Percentiles rank a stretch among this genome's conserved stretches.
These are phyloP conservation scores for Mucor velutinosus DNA, from an alignment of 371 early-diverging fungal genomes.

Conservation along the genomic window DNA sequence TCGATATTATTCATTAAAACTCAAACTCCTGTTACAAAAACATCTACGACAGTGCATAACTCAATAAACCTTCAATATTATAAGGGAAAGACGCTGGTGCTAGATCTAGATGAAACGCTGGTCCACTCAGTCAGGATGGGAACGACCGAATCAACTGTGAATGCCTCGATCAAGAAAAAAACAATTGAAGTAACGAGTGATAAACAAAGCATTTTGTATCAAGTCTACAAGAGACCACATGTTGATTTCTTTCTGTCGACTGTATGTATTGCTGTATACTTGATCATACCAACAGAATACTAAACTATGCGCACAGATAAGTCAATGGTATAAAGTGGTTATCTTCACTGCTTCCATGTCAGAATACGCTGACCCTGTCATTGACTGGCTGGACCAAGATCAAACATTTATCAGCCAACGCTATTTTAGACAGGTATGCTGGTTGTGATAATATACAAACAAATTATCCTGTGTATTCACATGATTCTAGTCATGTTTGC, in stretches of 20 bases:
- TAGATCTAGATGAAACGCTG: constrained; percentile 97
- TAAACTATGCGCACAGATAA: constrained; percentile 53
- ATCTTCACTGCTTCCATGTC: constrained; percentile 98
- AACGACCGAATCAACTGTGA: constrained; percentile 16
- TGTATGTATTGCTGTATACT: constrained; percentile 35
- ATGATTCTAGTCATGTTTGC: constrained; percentile 66
- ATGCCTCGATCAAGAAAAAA: constrained; percentile 29
- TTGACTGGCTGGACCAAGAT: constrained; percentile 88
- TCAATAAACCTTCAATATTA: constrained; percentile 28
- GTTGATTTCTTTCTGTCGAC: constrained; percentile 90
- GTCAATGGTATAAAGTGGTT: constrained; percentile 94
- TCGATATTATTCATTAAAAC: constrained; percentile 3
- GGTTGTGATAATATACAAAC: background rate
- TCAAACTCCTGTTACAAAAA: constrained; percentile 8
- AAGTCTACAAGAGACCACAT: constrained; percentile 94
- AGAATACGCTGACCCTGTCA: constrained; percentile 97
- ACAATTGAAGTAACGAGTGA: constrained; percentile 89
- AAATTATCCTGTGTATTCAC: background rate
- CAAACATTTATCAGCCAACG: constrained; percentile 72
- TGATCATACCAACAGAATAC: background rate
- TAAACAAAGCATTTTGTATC: constrained; percentile 87
- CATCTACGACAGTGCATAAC: constrained; percentile 12
- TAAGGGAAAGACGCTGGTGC: constrained; percentile 80
- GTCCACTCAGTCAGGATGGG: constrained; percentile 78
- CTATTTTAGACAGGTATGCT: constrained; percentile 80